Conservation (phyloP, 2,329 filamentous ascomycete species). For the Drechslera avenae region DNA sequence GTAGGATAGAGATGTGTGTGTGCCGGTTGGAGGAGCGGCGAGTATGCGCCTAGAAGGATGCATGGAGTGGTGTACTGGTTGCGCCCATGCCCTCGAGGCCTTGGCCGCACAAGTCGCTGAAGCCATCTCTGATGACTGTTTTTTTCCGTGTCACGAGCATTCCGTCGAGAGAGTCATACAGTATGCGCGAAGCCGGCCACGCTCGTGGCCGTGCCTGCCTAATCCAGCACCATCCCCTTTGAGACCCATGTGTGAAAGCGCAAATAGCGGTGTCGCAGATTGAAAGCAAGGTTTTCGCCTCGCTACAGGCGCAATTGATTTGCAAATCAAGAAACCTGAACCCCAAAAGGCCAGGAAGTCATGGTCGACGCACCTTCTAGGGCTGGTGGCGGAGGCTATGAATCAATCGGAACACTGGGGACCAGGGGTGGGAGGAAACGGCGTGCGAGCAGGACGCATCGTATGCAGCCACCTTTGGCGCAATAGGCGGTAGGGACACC, state of each 20-base stretch:
- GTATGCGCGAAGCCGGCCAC: conserved; percentile 29
- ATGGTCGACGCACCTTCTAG: background rate
- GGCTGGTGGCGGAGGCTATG: conserved; percentile 18
- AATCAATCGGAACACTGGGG: background rate
- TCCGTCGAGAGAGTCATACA: background rate
- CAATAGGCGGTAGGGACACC: conserved; percentile 10
- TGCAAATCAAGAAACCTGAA: background rate
- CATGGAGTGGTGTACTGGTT: background rate
- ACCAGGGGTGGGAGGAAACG: conserved; percentile 1
- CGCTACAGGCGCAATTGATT: background rate
- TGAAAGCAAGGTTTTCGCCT: background rate
- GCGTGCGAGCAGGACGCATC: conserved; percentile 1
- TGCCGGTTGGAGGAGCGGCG: background rate
- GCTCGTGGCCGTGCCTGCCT: conserved; percentile 24
- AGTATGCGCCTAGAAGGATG: too few species aligned
- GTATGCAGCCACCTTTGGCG: conserved; percentile 11
- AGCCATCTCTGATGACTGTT: background rate
- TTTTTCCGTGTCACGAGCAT: background rate
- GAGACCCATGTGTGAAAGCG: background rate
- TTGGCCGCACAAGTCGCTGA: background rate
- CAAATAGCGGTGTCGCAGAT: conserved; percentile 18
- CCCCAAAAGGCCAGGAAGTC: conserved; percentile 2
- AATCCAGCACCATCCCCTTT: background rate
- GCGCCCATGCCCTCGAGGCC: background rate
- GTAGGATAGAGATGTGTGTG: background rate